A percentile compares a stretch with the other conserved stretches of the same genome.
Conservation (phyloP, 129 eudicot species). For the Tagetes patula region DNA sequence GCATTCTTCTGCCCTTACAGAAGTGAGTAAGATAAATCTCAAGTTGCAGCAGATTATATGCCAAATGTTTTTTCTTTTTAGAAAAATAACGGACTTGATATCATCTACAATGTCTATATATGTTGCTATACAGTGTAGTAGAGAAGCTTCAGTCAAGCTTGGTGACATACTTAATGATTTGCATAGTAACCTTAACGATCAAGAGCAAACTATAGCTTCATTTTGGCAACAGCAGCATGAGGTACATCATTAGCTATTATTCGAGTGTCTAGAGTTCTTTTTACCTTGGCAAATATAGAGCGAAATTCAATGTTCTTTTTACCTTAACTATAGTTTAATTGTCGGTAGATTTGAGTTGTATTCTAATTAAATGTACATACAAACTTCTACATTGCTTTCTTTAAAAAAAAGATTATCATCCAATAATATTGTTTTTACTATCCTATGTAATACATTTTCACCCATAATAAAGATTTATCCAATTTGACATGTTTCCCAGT, state of each 20-base stretch:
- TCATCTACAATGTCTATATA: background rate
- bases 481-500: background rate
- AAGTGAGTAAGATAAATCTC: constrained; percentile 33
- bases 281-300: background rate
- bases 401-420: background rate
- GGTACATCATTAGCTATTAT: constrained; percentile 34
- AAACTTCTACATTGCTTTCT: background rate
- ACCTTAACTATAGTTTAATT: background rate
- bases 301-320: background rate
- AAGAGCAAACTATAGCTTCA: constrained; percentile 47
- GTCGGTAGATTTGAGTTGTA: background rate
- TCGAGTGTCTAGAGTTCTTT: constrained; percentile 17
- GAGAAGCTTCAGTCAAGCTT: constrained; percentile 45
- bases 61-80: background rate
- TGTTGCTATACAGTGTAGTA: constrained; percentile 38
- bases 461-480: background rate
- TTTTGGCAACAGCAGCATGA: constrained; percentile 54
- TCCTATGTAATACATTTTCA: constrained; percentile 4
- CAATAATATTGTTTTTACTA: background rate
- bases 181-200: constrained; percentile 43
- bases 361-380: background rate
- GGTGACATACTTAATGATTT: constrained; percentile 45
- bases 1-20: constrained; percentile 49
- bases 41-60: background rate
- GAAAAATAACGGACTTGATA: background rate